Evolutionary conservation across 345 rosid species (phyloP).

Genomic region (Gossypium mustelinum): DNA sequence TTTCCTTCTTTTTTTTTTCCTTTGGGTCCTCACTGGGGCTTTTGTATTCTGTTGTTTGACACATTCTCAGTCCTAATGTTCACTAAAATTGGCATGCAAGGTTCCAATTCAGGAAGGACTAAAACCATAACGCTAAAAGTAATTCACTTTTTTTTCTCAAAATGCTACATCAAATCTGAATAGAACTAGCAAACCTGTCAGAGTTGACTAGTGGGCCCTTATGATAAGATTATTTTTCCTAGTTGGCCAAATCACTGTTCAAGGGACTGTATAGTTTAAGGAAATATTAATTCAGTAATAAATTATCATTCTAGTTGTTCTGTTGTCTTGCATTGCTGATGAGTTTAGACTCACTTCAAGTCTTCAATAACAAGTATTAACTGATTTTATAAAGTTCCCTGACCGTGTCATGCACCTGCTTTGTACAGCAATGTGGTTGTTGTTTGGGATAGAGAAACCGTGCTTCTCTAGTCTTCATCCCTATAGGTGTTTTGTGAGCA

Average conservation of each 20-base stretch:
- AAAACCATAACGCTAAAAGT: neutral
- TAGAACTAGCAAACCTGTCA: neutral
- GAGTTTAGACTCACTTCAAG: neutral
- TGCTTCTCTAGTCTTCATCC: neutral
- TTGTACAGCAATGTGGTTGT: neutral
- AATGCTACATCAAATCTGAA: neutral
- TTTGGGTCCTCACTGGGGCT: neutral
- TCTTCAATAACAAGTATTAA: too few relatives aligned
- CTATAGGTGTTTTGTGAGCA: neutral
- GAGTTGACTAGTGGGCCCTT: neutral
- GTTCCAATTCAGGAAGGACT: neutral
- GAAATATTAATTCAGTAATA: neutral
- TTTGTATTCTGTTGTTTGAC: neutral
- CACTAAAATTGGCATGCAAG: neutral
- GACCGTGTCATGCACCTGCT: neutral
- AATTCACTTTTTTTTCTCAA: neutral
- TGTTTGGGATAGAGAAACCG: neutral
- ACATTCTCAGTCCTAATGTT: neutral
- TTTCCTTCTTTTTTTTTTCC: neutral
- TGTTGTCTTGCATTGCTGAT: neutral
- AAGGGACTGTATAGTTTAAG: neutral
- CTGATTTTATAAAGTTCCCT: too few relatives aligned
- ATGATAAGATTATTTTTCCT: neutral
- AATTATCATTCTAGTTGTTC: neutral
- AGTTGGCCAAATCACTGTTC: neutral